Base-by-base conservation (phyloP, 2,329 filamentous ascomycete genomes). In the Trichoderma brevicompactum region DNA sequence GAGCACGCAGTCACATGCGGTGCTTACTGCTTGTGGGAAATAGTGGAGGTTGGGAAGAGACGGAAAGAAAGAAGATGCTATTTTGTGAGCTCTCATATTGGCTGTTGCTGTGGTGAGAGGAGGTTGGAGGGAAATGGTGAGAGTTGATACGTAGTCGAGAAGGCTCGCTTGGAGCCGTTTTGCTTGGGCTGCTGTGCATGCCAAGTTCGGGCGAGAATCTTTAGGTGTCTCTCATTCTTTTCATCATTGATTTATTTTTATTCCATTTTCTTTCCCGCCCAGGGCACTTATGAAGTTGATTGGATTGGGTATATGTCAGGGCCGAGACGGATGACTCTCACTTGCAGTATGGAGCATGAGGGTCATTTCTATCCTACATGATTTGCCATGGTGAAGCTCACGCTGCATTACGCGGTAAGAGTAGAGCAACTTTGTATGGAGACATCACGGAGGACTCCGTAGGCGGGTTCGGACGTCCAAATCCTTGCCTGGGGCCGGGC, bases 11-110 rank as follows among this genome's bases (percentile, higher is more conserved):
- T 59, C 63, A 65, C 54, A 60, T 60, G 63, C 48, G 55, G 55
- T 65, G 63, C 63, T 65, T 65, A 65, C 63, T 65, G 54, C 41
- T 65, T 65, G 54, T 19, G 38, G 55, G 32, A 65, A 65, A 52
- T 46, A 60, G 55, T 40, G 55, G 63, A 52, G 34, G 32, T 53
- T 28, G 46, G 43, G 15, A 41, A 9, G 6, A 13, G 13, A 44
- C 34, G 7, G 13, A 34, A 58, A 5, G 28, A 50, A 50, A 32
- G 13, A 4, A 50, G 28, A 7, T 15, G 8, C 7, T 43, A 5
- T 40, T 64, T 46, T 64, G 15, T 55, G 60, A 52, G 59, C 38
- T 43, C 48, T 62, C 59, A 53, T 55, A 54, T 46, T 62, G 38
- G 28, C 23, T 46, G 59, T 63, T 63, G 59, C 49, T 46, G 41